Evolutionary conservation across 139 green algal genomes (phyloP), one percentile per base, ranked within the genome.

Genomic region (Picochlorum sp.): DNA sequence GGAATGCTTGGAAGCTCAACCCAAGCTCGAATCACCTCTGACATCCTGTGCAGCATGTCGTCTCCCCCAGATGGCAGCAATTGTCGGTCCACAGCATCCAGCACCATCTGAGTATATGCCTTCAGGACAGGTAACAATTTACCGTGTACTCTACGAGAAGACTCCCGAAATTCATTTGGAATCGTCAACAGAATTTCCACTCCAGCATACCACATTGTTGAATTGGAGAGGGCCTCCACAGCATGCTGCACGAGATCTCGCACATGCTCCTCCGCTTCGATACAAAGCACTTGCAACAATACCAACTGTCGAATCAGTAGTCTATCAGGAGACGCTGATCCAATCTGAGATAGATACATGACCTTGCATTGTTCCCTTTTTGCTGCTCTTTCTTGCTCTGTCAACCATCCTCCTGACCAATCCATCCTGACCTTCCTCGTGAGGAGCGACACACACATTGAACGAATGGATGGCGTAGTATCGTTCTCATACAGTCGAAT

Each of bases 391-490:
- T 54, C 47, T 54, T 26, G 6, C 47, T 54, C 47, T 21, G 18
- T 54, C 47, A 26, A 26, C 47, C 47, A 54, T 7, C 16, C 47
- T 54, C 34, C 34, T 54, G 46, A 45, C 72, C 75, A 88, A 23
- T 88, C 75, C 18, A 16, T 28, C 11, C 73, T 64, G 9, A 85
- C 78, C 60, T 89, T 89, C 1, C 70, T 58, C 8, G 75, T 38
- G 38, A 89, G 67, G 64, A 86, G 38, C 50, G 85, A 84, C 13
- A 71, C 73, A 4, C 45, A 63, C 65, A 86, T 88, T 58, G 84
- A 89, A n/a, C 65, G 65, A 50, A 80, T 68, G 57, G 80, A 73
- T 3, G 64, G 38, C 3, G 68, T 51, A 38, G 73, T 60, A 21
- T 56, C 14, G 0, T 61, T 54, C 47, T 54, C 52, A 56, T 84